Conservation (phyloP, 1,139 yeast genomes). For the Hansenula anomala region DNA sequence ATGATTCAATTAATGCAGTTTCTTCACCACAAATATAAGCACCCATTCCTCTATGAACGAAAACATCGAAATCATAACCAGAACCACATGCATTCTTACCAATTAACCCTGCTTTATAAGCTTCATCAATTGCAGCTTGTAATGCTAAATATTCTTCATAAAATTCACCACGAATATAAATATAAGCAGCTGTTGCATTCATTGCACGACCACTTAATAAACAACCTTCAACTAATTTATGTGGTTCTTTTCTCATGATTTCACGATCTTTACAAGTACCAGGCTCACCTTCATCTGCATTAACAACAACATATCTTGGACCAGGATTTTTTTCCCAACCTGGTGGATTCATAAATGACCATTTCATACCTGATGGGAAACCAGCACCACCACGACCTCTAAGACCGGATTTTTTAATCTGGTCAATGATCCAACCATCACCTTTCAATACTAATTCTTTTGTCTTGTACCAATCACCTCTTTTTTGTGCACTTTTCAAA, state of each 20-base stretch:
- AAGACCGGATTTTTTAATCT: conserved; percentile 76
- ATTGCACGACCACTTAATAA: conserved; percentile 82
- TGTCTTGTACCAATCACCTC: conserved; percentile 91
- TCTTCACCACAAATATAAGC: conserved; percentile 92
- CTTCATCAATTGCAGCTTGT: conserved; percentile 81
- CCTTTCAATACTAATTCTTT: conserved; percentile 80
- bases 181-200: conserved; percentile 91
- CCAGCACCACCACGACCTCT: conserved; percentile 96
- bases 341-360: conserved; percentile 94
- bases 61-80: conserved; percentile 78
- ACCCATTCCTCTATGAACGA: conserved; percentile 86
- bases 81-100: conserved; percentile 86
- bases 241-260: conserved; percentile 86
- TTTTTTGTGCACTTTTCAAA: conserved; percentile 64
- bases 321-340: conserved; percentile 89
- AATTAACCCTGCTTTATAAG: conserved; percentile 70
- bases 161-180: conserved; percentile 85
- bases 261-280: conserved; percentile 92
- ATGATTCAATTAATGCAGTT: conserved; percentile 79
- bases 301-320: conserved; percentile 80
- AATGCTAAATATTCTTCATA: conserved; percentile 69
- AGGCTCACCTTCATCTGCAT: conserved; percentile 93
- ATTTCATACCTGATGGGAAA: conserved; percentile 83
- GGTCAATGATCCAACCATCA: conserved; percentile 83
- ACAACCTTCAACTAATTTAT: conserved; percentile 85